A percentile compares a stretch with the other conserved stretches of the same genome.
Evolutionary conservation across 306 rosid genomes (phyloP).

Genomic region (Potentilla sterilis): DNA sequence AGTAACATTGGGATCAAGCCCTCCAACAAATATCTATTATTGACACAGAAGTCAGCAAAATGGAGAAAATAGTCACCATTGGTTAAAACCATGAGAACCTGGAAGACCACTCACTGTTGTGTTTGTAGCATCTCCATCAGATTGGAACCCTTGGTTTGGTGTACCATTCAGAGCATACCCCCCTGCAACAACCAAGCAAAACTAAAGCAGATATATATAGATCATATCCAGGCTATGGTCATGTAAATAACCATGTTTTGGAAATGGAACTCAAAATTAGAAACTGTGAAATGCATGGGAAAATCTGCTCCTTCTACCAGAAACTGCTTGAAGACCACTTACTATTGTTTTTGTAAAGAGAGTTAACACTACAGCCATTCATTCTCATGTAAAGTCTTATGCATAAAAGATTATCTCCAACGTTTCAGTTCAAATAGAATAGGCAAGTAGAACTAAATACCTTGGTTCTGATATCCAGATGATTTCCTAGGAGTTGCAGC

Average conservation of each 20-base stretch:
- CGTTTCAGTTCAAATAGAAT: constrained; percentile 10
- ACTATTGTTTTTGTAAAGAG: too few relatives aligned
- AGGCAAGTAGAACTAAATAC: constrained; percentile 18
- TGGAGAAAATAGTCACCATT: constrained; percentile 5
- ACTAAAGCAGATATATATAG: neutral
- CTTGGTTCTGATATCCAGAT: constrained; percentile 69
- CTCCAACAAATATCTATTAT: constrained; percentile 93
- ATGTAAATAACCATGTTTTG: neutral
- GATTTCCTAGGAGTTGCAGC: constrained; percentile 97
- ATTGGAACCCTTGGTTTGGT: constrained; percentile 49
- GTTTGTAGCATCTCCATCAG: constrained; percentile 83
- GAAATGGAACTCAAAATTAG: neutral
- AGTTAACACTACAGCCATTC: neutral
- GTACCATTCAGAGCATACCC: constrained; percentile 72
- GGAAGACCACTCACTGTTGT: constrained; percentile 76
- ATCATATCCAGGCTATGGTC: constrained; percentile 2
- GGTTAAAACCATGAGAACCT: constrained; percentile 16
- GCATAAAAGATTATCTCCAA: neutral
- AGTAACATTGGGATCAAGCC: constrained; percentile 85
- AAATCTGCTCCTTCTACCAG: neutral
- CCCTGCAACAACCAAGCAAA: constrained; percentile 39
- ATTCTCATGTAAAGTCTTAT: neutral
- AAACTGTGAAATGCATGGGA: neutral
- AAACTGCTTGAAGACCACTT: too few relatives aligned
- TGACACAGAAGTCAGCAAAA: constrained; percentile 29